A percentile compares a stretch with the other conserved stretches of the same genome.
These are phyloP conservation scores for Laetiporus sulphureus DNA, from an alignment of 1,284 basidiomycete genomes.

Conservation along the genomic window DNA sequence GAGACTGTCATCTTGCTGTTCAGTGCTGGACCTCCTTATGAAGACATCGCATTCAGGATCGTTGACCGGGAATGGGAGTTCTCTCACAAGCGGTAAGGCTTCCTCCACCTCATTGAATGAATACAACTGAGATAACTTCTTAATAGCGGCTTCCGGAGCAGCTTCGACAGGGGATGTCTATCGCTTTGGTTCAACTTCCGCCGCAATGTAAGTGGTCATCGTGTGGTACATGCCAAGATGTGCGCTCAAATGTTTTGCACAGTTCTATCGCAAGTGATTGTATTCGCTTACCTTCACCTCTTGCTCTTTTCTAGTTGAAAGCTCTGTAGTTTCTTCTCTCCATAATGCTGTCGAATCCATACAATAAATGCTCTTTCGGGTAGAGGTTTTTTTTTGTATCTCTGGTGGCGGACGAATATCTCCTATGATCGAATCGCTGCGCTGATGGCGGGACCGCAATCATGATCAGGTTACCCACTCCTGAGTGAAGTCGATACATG, in stretches of 20 bases:
- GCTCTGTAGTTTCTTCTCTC: no score
- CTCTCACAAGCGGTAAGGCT: conserved; percentile 80
- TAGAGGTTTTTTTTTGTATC: no score
- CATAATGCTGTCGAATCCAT: no score
- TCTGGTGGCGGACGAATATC: no score
- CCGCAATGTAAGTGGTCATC: conserved; percentile 58
- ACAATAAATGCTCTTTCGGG: no score
- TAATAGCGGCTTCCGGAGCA: conserved; percentile 73
- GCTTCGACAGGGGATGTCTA: conserved; percentile 80
- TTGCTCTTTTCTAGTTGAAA: no score
- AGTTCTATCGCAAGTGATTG: conserved; percentile 68
- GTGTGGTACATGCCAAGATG: conserved; percentile 6
- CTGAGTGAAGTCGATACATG: no score
- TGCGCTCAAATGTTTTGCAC: conserved; percentile 14
- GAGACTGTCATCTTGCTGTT: conserved; percentile 94
- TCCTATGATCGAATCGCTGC: no score
- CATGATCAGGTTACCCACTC: no score
- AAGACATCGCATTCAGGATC: conserved; percentile 97
- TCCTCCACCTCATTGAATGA: neutral
- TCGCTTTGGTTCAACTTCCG: conserved; percentile 87
- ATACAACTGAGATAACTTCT: conserved; percentile 5
- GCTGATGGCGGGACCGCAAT: no score
- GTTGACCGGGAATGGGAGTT: conserved; percentile 99
- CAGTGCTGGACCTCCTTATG: conserved; percentile 95
- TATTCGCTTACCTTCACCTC: no score